Conservation (phyloP, 2,329 filamentous ascomycete genomes). For the Zasmidium angulare region DNA sequence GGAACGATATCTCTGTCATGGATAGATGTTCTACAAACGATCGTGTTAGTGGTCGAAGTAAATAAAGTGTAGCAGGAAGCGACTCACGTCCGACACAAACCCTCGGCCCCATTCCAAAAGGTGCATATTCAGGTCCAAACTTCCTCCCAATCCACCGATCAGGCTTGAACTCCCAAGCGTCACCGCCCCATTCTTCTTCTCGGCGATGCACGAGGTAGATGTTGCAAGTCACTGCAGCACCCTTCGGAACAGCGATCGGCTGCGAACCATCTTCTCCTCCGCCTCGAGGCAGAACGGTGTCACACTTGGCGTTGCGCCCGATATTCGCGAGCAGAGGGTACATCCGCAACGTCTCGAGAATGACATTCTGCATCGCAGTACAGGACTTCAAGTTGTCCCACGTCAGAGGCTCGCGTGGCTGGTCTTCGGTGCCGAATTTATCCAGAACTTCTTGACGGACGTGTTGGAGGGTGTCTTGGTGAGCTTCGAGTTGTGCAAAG, state of each 20-base stretch:
- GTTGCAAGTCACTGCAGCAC: slow-evolving; percentile 43
- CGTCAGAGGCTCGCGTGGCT: slow-evolving; percentile 37
- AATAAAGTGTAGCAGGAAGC: neutral
- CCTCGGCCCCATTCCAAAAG: slow-evolving; percentile 27
- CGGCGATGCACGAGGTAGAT: slow-evolving; percentile 52
- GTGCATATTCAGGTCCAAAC: slow-evolving; percentile 21
- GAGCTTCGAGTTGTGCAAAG: slow-evolving; percentile 32
- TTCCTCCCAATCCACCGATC: slow-evolving; percentile 27
- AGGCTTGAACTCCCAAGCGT: slow-evolving; percentile 46
- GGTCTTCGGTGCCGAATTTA: slow-evolving; percentile 31
- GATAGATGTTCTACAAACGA: slow-evolving; percentile 9
- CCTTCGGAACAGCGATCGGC: slow-evolving; percentile 43
- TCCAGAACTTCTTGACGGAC: slow-evolving; percentile 26
- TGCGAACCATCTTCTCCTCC: slow-evolving; percentile 43
- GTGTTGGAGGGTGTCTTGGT: slow-evolving; percentile 26
- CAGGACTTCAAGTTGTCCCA: slow-evolving; percentile 25
- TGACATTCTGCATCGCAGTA: slow-evolving; percentile 45
- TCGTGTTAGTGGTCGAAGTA: neutral
- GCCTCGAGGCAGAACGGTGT: slow-evolving; percentile 47
- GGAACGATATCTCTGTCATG: slow-evolving; percentile 21
- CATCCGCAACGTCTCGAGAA: slow-evolving; percentile 43
- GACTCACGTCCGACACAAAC: slow-evolving; percentile 18
- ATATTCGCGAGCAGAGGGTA: slow-evolving; percentile 50
- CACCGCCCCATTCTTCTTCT: slow-evolving; percentile 47
- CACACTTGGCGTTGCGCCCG: slow-evolving; percentile 43